These are phyloP conservation scores for Haplographium delicatum DNA, from an alignment of 495 filamentous ascomycete species.

Conservation along the genomic window DNA sequence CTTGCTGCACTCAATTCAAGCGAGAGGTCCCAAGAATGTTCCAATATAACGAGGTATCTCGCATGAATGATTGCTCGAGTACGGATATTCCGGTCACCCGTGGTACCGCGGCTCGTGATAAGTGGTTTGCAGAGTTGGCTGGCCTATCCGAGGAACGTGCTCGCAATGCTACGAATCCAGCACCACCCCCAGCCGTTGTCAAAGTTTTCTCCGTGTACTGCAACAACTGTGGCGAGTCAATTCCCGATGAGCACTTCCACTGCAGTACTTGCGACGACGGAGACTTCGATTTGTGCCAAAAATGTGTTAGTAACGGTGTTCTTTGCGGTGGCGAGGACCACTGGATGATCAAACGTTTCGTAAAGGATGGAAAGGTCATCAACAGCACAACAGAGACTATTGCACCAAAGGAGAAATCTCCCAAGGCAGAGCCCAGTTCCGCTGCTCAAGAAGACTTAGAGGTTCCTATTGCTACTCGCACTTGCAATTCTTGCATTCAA, in stretches of 20 bases:
- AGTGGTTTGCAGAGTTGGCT: conserved; percentile 37
- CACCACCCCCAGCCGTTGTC: background rate
- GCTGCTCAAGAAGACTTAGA: conserved; percentile 20
- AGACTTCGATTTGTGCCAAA: conserved; percentile 88
- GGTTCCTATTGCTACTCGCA: conserved; percentile 51
- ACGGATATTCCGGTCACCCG: conserved; percentile 28
- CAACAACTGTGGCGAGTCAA: conserved; percentile 76
- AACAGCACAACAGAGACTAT: conserved; percentile 80
- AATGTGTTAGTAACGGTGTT: conserved; percentile 68
- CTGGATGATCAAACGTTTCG: conserved; percentile 88
- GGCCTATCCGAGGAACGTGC: conserved; percentile 20
- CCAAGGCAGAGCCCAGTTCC: conserved; percentile 16
- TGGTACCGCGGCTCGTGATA: conserved; percentile 26
- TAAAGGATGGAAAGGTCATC: conserved; percentile 71
- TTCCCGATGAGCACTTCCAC: conserved; percentile 83
- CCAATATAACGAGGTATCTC: conserved; percentile 5
- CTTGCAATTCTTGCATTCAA: conserved; percentile 87
- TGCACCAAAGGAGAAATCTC: conserved; percentile 49
- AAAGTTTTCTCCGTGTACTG: conserved; percentile 70
- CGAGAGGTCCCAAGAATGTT: conserved; percentile 6
- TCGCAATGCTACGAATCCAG: background rate
- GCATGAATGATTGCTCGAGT: conserved; percentile 10
- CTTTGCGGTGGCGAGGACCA: conserved; percentile 73
- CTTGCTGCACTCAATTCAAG: conserved; percentile 12
- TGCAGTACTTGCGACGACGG: conserved; percentile 89